A percentile compares a stretch with the other conserved stretches of the same genome.
These are phyloP conservation scores for Colletotrichum somersetense DNA, from an alignment of 2,329 filamentous ascomycete species.

Conservation along the genomic window DNA sequence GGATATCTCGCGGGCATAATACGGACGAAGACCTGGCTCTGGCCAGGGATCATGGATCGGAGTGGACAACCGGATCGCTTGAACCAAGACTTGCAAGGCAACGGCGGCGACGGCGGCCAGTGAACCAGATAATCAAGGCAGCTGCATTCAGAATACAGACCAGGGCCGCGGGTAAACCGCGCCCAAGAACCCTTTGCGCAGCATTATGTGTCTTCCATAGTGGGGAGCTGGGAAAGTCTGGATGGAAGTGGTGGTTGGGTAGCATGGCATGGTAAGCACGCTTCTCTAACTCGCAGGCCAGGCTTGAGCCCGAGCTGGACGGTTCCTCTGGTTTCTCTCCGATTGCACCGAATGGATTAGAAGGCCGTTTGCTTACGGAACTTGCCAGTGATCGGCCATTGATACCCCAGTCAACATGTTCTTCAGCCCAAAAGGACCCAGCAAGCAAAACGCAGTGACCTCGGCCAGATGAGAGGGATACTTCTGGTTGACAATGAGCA, in stretches of 20 bases:
- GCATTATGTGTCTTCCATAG: conserved; percentile 1
- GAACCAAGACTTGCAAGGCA: neutral
- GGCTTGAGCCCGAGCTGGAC: conserved; percentile 9
- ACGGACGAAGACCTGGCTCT: conserved; percentile 1
- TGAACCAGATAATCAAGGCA: neutral
- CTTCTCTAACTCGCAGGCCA: conserved; percentile 15
- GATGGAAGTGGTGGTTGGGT: conserved; percentile 16
- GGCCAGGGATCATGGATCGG: neutral
- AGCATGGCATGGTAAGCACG: conserved; percentile 24
- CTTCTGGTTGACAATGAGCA: conserved; percentile 21
- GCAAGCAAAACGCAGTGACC: neutral
- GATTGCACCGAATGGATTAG: neutral
- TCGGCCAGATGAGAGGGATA: neutral
- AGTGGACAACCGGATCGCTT: conserved; percentile 5
- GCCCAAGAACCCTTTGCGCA: conserved; percentile 5
- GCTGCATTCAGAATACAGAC: conserved; percentile 11
- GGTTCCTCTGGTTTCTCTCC: neutral
- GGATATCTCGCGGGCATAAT: neutral
- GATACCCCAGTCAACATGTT: neutral
- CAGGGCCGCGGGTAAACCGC: neutral
- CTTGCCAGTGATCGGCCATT: neutral
- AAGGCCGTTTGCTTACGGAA: neutral
- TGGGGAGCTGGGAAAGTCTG: neutral
- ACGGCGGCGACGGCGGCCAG: conserved; percentile 6
- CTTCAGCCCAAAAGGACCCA: neutral